Evolutionary conservation across 1,139 yeast genomes (phyloP).

Genomic region (Yamadazyma sp.): DNA sequence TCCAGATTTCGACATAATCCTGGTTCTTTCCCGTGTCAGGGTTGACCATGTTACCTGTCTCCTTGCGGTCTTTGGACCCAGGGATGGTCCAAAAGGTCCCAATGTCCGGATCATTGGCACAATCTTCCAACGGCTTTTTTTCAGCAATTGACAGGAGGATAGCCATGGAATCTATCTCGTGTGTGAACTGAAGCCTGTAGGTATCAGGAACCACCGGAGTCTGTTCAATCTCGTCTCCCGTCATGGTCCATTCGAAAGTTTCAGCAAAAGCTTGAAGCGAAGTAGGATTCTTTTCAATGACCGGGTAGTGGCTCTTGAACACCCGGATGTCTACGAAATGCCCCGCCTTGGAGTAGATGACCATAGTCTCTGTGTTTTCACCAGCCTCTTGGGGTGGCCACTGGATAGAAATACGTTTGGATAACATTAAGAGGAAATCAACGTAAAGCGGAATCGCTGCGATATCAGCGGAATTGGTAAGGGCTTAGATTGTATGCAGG

Average conservation of each 20-base stretch:
- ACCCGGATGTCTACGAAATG: constrained; percentile 48
- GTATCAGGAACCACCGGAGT: constrained; percentile 22
- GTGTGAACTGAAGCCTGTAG: constrained; percentile 36
- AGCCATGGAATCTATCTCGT: constrained; percentile 43
- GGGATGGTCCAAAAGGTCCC: constrained; percentile 44
- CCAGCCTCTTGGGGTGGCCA: constrained; percentile 47
- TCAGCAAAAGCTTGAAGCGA: constrained; percentile 17
- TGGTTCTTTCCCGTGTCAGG: constrained; percentile 43
- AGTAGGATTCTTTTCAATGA: constrained; percentile 14
- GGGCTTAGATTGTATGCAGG: not conserved
- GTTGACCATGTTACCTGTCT: constrained; percentile 55
- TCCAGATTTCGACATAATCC: constrained; percentile 58
- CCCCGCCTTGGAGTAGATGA: constrained; percentile 43
- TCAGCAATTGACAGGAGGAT: constrained; percentile 23
- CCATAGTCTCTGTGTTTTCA: constrained; percentile 54
- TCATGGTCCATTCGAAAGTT: constrained; percentile 39
- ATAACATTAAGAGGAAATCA: constrained; percentile 22
- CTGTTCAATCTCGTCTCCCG: constrained; percentile 35
- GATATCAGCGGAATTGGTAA: no score
- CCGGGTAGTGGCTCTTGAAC: constrained; percentile 25
- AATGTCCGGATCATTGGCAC: constrained; percentile 37
- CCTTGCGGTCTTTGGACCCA: constrained; percentile 46
- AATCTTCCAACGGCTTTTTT: constrained; percentile 22
- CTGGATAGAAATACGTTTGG: constrained; percentile 50
- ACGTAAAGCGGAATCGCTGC: no score